Evolutionary conservation across 345 rosid species (phyloP), one percentile per base, ranked within the genome.

Genomic region (Dovyalis caffra): DNA sequence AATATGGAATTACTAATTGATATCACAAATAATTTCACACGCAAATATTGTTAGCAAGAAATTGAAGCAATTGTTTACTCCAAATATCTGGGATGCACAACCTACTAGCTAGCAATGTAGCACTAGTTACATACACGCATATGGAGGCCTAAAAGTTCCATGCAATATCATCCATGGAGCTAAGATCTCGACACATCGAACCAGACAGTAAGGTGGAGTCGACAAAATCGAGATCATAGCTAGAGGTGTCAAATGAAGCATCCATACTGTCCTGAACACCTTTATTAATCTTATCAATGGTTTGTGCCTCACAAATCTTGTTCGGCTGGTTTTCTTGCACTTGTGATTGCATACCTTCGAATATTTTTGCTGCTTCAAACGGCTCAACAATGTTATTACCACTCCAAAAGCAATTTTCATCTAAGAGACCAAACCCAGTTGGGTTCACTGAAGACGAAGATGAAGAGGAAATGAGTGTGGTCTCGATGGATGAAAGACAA

Each of bases 121-220:
- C 12, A 8, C 14, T 8, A 23, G 61, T 9, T 56, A 56, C 61
- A 40, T 32, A 53, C 20, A 57, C 2, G 49, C 32, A 47, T 2
- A 31, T 9, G 56, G 45, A 23, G 51, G 61, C 71, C 74, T 85
- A 85, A 75, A 85, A 85, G 80, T 74, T 81, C 88, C 88, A 85
- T 64, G 80, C 77, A 62, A 83, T 68, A 75, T 85, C 88, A 81
- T 83, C 88, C 68, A 83, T 72, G 21, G 77, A 76, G 72, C 56
- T 35, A 25, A 85, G 70, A 71, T 83, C 84, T 18, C 78, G 77
- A 70, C 77, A 76, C 29, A 80, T 71, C 65, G 83, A 72, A 43
- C 74, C 73, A 31, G 81, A 66, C 63, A 81, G 70, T 33, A 83
- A 72, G 25, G 83, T 69, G 6, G 88, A 73, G 37, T 81, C 86